Percentiles rank a stretch among this genome's conserved stretches.
phyloP scores from a whole-genome alignment of 2,329 filamentous ascomycete genomes.

The Sporothrix humicola region DNA sequence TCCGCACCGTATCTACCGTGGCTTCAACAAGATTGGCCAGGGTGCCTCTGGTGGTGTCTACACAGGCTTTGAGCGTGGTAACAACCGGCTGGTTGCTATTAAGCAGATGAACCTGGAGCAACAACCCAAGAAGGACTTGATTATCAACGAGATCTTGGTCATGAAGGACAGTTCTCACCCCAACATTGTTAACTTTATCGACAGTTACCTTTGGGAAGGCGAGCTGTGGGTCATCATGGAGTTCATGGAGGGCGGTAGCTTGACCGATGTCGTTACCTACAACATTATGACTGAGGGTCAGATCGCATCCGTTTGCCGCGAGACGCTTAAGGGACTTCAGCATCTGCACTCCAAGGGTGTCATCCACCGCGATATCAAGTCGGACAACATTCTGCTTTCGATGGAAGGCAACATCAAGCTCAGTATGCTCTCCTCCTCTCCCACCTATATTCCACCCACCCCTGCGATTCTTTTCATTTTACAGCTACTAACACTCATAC shows the following conservation, averaged over 20 bases:
- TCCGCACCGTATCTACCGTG: constrained; percentile 83
- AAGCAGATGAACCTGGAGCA: constrained; percentile 99
- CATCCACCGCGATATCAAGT: constrained; percentile 98
- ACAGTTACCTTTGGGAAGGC: constrained; percentile 87
- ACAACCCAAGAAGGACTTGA: constrained; percentile 97
- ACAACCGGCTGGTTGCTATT: constrained; percentile 90
- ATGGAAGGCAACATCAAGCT: constrained; percentile 97
- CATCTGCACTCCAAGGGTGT: constrained; percentile 97
- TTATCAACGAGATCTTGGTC: constrained; percentile 98
- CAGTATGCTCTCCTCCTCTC: constrained; percentile 62
- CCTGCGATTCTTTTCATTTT: too few species aligned
- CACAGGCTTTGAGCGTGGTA: constrained; percentile 83
- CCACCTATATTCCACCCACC: not conserved
- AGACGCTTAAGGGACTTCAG: constrained; percentile 89
- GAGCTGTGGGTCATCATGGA: constrained; percentile 99
- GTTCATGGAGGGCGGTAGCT: constrained; percentile 97
- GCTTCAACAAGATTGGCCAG: constrained; percentile 94
- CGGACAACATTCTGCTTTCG: constrained; percentile 94
- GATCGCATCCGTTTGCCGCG: constrained; percentile 92
- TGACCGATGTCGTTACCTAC: constrained; percentile 98
- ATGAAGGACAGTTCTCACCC: constrained; percentile 99
- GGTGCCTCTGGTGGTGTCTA: constrained; percentile 96
- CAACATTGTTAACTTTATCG: constrained; percentile 99
- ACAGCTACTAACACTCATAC: constrained; percentile 25
- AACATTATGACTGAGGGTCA: constrained; percentile 99